Evolutionary conservation across 768 basidiomycete genomes (phyloP).

Genomic region (Amanita inopinata): DNA sequence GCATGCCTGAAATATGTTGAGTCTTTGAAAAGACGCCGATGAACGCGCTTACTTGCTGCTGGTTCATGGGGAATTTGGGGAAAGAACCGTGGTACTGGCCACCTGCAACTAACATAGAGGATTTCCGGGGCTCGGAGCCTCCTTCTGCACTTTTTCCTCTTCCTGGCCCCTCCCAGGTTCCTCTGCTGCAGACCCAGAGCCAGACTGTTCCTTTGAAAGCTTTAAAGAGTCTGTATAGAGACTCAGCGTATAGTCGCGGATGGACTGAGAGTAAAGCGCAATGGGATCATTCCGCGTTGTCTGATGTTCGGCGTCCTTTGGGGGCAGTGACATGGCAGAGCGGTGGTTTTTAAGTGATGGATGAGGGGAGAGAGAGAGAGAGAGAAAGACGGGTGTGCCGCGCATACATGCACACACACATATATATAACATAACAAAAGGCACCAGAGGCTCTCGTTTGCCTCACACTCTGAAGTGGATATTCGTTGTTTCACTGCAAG

Average conservation of each 20-base stretch:
- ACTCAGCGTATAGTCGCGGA: slow-evolving; percentile 1
- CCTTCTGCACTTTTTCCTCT: neutral
- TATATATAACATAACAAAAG: too few species aligned
- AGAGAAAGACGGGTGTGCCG: too few species aligned
- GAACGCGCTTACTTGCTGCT: too few species aligned
- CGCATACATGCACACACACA: too few species aligned
- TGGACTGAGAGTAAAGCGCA: slow-evolving; percentile 1
- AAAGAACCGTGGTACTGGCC: too few species aligned
- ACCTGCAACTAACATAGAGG: neutral
- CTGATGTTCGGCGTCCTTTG: neutral
- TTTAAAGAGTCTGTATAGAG: neutral
- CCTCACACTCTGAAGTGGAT: too few species aligned
- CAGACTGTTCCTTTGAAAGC: neutral
- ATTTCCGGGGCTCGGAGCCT: neutral
- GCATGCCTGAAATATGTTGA: neutral
- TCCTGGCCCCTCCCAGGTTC: neutral
- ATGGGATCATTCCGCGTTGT: neutral
- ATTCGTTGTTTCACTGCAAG: too few species aligned
- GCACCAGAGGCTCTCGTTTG: too few species aligned
- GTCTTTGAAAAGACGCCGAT: too few species aligned
- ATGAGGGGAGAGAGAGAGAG: too few species aligned
- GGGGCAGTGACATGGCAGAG: neutral
- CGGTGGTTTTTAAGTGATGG: neutral
- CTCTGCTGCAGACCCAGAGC: neutral
- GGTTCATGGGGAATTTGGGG: too few species aligned